Base-by-base conservation (phyloP, 768 basidiomycete species). In the Tulasnella sp. region DNA sequence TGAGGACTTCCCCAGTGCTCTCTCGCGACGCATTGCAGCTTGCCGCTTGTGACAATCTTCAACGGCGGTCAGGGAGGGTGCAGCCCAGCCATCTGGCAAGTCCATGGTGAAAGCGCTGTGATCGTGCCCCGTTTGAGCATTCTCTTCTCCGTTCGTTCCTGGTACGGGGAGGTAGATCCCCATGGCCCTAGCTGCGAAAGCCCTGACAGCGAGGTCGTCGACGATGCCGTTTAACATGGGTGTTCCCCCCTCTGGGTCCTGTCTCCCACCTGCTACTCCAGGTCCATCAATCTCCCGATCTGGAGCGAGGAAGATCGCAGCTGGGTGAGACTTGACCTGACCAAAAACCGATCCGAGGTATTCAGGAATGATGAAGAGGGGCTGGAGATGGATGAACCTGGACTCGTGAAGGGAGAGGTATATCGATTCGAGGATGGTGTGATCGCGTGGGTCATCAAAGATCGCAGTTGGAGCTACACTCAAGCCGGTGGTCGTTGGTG, bases 391-490 rank as follows among this genome's bases (percentile, higher is more conserved):
- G 65, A 88, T 81, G 65, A 85, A 87, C 34, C 84, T 73, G 13
- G 79, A 73, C 4, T 78, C 78, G 26, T 86, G 82, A 80, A 84
- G 82, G 63, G 83, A 80, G 19, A 72, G 75, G 72, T 86, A 88
- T 10, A 86, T 82, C 47, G 70, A 71, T 64, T 83, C 80, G 23
- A 88, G 72, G 11, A 85, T 63, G 0, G 77, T 75, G 66, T 88
- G 86, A 61, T 88, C 84, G 8, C 83, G 74, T 2, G 86, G 85
- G 66, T 88, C 59, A 5, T 43, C 44, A 24, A 42, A 3, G 23
- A 43, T 27, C 38, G 41, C 15, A 7, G 45, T 27, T 4, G 55
- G 55, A 2, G 55, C 55, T 10, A 56, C 41, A 24, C 55, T 56
- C 26, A 56, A 15, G 11, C 55, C 55, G 1, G 34, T n/a, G n/a